Evolutionary conservation across 768 basidiomycete genomes (phyloP).

Genomic region (Psilocybe cubensis): DNA sequence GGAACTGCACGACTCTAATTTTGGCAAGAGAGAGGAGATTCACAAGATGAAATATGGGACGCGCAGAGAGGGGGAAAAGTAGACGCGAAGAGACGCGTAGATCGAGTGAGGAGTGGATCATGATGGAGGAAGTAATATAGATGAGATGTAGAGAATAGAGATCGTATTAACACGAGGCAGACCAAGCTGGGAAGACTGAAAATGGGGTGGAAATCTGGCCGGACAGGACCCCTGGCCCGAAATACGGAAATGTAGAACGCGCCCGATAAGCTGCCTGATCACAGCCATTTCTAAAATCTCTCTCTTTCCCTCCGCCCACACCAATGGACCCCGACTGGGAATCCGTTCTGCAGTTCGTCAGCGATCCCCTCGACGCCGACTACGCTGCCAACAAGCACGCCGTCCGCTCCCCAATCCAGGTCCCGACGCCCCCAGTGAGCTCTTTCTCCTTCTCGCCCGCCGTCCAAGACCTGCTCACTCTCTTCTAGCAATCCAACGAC

Average conservation of each 20-base stretch:
- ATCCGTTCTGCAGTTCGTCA: slow-evolving; percentile 63
- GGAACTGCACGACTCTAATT: slow-evolving; percentile 87
- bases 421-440: slow-evolving; percentile 71
- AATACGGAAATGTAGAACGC: background rate
- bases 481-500: slow-evolving; percentile 46
- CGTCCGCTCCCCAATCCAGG: slow-evolving; percentile 37
- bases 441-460: background rate
- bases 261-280: background rate
- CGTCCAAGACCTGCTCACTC: background rate
- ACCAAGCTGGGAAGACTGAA: slow-evolving; percentile 4
- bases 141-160: no score
- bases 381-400: slow-evolving; percentile 38
- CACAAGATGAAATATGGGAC: slow-evolving; percentile 63
- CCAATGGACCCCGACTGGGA: slow-evolving; percentile 59
- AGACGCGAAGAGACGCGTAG: slow-evolving; percentile 2
- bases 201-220: slow-evolving; percentile 8
- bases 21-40: slow-evolving; percentile 87
- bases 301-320: slow-evolving; percentile 1
- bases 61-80: slow-evolving; percentile 18
- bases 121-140: slow-evolving; percentile 10
- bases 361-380: slow-evolving; percentile 47
- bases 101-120: background rate
- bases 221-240: slow-evolving; percentile 15
- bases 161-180: slow-evolving; percentile 7
- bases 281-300: background rate